Percentiles rank a stretch among this genome's conserved stretches.
Conservation (phyloP, 2,329 filamentous ascomycete species). For the Penicillium rolfsii region DNA sequence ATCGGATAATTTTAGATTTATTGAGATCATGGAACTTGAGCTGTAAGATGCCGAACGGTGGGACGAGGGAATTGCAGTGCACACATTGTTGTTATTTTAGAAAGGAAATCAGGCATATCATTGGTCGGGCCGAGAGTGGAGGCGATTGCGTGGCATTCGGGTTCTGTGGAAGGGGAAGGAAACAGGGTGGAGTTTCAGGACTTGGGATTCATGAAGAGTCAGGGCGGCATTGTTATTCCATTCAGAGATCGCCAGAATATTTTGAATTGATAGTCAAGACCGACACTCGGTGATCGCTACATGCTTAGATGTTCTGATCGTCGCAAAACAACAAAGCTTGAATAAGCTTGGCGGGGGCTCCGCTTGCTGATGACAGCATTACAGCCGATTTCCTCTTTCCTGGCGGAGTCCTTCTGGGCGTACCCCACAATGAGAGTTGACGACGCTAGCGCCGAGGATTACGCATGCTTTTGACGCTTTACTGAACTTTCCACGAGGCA, state of each 20-base stretch:
- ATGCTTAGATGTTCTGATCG: conserved; percentile 6
- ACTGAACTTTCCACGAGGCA: conserved; percentile 14
- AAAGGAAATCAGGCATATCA: not conserved
- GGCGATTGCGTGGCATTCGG: conserved; percentile 7
- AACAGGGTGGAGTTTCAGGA: not conserved
- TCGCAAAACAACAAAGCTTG: conserved; percentile 23
- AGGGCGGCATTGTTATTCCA: not conserved
- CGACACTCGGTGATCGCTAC: not conserved
- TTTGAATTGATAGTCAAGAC: not conserved
- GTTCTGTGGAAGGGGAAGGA: not conserved
- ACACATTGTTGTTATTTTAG: not conserved
- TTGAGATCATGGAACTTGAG: no score
- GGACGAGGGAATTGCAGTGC: no score
- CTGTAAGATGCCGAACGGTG: no score
- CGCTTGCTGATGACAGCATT: conserved; percentile 8
- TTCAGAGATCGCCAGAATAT: not conserved
- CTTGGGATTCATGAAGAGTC: not conserved
- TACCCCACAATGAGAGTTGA: conserved; percentile 24
- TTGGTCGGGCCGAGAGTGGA: conserved; percentile 3
- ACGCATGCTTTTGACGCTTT: conserved; percentile 26
- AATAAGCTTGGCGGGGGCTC: conserved; percentile 20
- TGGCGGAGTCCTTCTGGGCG: not conserved
- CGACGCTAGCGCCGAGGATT: conserved; percentile 32
- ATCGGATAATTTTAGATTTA: no score
- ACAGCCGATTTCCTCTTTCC: not conserved